These are phyloP conservation scores for Pythium pyrilobum DNA, from an alignment of 352 stramenopile species.

Conservation along the genomic window DNA sequence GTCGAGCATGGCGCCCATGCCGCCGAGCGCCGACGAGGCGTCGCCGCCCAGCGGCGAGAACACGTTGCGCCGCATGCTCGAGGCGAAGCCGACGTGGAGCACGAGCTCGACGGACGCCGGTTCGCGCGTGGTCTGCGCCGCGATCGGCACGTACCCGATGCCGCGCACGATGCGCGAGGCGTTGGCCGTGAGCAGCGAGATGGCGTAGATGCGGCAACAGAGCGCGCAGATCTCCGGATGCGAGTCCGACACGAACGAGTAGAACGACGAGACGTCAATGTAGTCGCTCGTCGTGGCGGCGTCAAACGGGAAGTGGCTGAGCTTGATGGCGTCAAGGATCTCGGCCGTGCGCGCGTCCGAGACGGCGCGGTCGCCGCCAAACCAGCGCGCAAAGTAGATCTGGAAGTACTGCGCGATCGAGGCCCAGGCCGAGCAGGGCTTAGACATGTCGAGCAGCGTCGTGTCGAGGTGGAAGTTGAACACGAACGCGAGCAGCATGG, in stretches of 20 bases:
- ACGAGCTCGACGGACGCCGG: constrained; percentile 48
- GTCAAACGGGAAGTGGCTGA: constrained; percentile 73
- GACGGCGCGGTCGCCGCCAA: constrained; percentile 25
- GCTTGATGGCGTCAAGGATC: constrained; percentile 58
- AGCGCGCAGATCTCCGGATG: constrained; percentile 75
- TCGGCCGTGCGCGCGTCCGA: constrained; percentile 30
- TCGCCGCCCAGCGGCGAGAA: not conserved
- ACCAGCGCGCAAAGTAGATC: constrained; percentile 66
- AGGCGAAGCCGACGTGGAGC: constrained; percentile 67
- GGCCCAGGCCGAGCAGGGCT: constrained; percentile 42
- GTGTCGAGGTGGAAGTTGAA: constrained; percentile 78
- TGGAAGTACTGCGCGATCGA: constrained; percentile 59
- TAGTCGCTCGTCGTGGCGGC: constrained; percentile 66
- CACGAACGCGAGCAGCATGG: constrained; percentile 69
- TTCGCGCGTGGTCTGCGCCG: constrained; percentile 41
- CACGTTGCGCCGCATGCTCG: constrained; percentile 26
- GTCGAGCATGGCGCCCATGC: constrained; percentile 17
- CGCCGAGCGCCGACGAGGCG: constrained; percentile 1
- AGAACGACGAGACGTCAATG: constrained; percentile 77
- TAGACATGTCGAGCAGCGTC: constrained; percentile 45
- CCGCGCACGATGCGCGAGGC: constrained; percentile 48
- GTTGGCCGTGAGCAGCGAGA: constrained; percentile 54
- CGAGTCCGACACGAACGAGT: constrained; percentile 78
- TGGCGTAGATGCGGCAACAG: constrained; percentile 69
- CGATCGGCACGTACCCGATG: constrained; percentile 55